Percentiles rank a stretch among this genome's conserved stretches.
Evolutionary conservation across 2,329 filamentous ascomycete genomes (phyloP).

Genomic region (Xylaria arbuscula): DNA sequence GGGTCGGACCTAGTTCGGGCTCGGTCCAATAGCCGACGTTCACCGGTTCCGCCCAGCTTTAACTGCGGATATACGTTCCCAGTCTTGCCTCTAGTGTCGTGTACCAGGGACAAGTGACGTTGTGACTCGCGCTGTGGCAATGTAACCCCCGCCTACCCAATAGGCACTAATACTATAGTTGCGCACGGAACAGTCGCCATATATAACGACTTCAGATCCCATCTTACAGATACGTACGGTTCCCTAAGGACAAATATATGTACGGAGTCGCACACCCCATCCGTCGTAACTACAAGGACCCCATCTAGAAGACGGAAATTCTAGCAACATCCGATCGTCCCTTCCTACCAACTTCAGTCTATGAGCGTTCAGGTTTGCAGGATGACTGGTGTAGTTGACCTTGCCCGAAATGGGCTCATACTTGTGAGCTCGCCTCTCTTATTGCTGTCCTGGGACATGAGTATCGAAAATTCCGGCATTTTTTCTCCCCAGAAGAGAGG

Average conservation of each 20-base stretch:
- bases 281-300: not conserved
- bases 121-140: constrained; percentile 3
- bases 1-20: constrained; percentile 15
- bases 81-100: constrained; percentile 9
- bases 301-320: not conserved
- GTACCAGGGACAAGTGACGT: constrained; percentile 7
- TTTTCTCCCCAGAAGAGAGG: not conserved
- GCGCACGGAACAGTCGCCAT: not conserved
- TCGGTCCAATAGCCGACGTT: constrained; percentile 10
- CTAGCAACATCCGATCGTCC: not conserved
- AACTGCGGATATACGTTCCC: not conserved
- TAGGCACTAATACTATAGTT: not conserved
- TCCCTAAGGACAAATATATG: not conserved
- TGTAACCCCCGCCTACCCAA: constrained; percentile 2
- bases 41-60: not conserved
- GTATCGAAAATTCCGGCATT: not conserved
- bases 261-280: not conserved
- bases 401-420: constrained; percentile 30
- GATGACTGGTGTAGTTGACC: constrained; percentile 14
- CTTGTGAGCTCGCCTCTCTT: constrained; percentile 20
- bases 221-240: not conserved
- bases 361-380: not conserved
- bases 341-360: not conserved
- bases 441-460: not conserved
- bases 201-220: constrained; percentile 9